These are phyloP conservation scores for Kockovaella imperatae DNA, from an alignment of 768 basidiomycete species.

Conservation along the genomic window DNA sequence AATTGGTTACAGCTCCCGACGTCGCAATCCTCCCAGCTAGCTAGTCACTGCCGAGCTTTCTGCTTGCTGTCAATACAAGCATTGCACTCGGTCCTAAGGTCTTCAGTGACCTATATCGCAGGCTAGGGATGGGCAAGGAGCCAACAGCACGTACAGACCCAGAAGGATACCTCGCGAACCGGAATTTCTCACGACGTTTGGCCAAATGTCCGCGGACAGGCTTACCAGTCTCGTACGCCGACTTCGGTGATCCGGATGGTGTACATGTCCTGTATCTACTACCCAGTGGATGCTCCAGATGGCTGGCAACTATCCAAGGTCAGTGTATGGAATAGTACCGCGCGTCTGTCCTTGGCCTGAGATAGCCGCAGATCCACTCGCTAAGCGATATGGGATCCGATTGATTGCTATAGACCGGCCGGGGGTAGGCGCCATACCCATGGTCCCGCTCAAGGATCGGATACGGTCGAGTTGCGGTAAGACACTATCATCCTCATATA, in stretches of 20 bases:
- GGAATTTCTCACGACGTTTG: constrained; percentile 24
- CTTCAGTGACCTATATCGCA: no score
- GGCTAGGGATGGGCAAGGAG: no score
- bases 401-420: constrained; percentile 38
- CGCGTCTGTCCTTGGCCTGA: background rate
- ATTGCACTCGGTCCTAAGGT: no score
- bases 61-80: no score
- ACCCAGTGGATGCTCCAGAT: constrained; percentile 32
- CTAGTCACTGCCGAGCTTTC: no score
- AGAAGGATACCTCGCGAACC: constrained; percentile 16
- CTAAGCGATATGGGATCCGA: constrained; percentile 24
- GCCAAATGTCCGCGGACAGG: constrained; percentile 27
- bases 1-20: no score
- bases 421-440: constrained; percentile 29
- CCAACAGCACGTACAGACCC: constrained; percentile 24
- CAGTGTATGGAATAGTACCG: background rate
- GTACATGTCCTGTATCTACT: constrained; percentile 27
- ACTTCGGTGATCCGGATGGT: constrained; percentile 33
- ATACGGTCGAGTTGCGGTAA: constrained; percentile 28
- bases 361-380: constrained; percentile 25
- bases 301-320: constrained; percentile 35
- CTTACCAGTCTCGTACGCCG: constrained; percentile 27
- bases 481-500: background rate
- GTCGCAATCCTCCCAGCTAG: no score
- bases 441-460: constrained; percentile 24